A percentile compares a stretch with the other conserved stretches of the same genome.
phyloP scores from a whole-genome alignment of 129 eudicot species.

The Rutidosis leptorrhynchoides region DNA sequence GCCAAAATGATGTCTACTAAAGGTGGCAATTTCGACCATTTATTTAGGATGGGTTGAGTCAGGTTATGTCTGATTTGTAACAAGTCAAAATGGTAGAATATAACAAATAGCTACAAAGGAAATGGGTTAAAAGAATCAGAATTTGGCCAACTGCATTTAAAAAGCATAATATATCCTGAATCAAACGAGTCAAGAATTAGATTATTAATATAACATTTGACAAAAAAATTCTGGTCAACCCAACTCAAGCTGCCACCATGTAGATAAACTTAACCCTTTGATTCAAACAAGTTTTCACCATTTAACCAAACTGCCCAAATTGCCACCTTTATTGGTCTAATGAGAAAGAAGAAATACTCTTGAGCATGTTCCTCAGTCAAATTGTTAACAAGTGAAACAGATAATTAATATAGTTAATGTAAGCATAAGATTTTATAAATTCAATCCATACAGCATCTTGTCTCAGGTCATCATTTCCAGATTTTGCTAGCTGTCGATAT shows the following conservation, averaged over 20 bases:
- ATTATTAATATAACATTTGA: not conserved
- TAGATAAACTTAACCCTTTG: not conserved
- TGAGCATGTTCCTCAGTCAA: not conserved
- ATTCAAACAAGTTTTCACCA: not conserved
- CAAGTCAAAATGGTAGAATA: not conserved
- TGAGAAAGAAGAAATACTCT: not conserved
- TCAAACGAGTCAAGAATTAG: not conserved
- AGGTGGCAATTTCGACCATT: too few species aligned
- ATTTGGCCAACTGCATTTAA: not conserved
- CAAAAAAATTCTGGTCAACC: not conserved
- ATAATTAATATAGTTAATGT: not conserved
- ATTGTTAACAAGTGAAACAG: not conserved
- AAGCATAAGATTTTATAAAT: not conserved
- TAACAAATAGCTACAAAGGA: not conserved
- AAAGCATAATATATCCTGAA: not conserved
- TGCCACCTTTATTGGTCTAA: not conserved
- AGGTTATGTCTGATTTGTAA: conserved; percentile 5
- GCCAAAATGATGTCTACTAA: not conserved
- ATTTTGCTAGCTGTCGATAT: conserved; percentile 94
- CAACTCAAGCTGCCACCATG: not conserved
- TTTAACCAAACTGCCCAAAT: not conserved
- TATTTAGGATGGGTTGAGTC: too few species aligned
- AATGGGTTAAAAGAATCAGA: not conserved
- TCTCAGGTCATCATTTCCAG: conserved; percentile 98
- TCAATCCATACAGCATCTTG: conserved; percentile 85